A percentile compares a stretch with the other conserved stretches of the same genome.
These are phyloP conservation scores for Alternaria sp. DNA, from an alignment of 2,329 filamentous ascomycete species.

Conservation along the genomic window DNA sequence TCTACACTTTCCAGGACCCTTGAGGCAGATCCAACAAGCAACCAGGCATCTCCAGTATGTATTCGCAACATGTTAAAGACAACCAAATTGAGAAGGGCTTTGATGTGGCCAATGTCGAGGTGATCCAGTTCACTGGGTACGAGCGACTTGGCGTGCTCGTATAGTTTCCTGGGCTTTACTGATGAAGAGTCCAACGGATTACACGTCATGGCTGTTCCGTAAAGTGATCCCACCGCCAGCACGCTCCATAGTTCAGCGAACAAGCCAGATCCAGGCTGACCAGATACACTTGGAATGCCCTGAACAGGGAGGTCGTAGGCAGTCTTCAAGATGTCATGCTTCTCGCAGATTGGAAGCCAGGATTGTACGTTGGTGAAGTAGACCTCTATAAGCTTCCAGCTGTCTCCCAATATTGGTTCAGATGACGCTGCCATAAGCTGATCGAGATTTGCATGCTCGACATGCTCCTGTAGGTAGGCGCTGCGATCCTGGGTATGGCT, in stretches of 20 bases:
- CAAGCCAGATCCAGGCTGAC: conserved; percentile 38
- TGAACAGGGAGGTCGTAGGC: conserved; percentile 62
- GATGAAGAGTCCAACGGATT: conserved; percentile 3
- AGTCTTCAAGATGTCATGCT: conserved; percentile 65
- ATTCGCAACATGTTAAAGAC: conserved; percentile 68
- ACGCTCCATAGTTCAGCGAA: conserved; percentile 57
- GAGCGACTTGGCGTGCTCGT: conserved; percentile 37
- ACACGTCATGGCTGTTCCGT: conserved; percentile 21
- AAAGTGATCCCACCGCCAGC: conserved; percentile 50
- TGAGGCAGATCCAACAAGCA: conserved; percentile 69
- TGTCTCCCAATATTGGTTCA: conserved; percentile 46
- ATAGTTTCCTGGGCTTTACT: conserved; percentile 27
- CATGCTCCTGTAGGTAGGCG: neutral
- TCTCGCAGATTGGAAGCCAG: conserved; percentile 78
- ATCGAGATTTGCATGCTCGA: neutral
- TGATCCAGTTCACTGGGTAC: conserved; percentile 39
- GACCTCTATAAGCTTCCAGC: conserved; percentile 69
- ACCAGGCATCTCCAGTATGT: conserved; percentile 66
- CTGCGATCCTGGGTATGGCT: conserved; percentile 5
- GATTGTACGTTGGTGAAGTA: conserved; percentile 79
- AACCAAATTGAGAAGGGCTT: conserved; percentile 58
- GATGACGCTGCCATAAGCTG: neutral
- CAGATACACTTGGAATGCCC: conserved; percentile 41
- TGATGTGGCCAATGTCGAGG: conserved; percentile 50
- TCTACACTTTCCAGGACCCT: conserved; percentile 58